Conservation (phyloP, 768 basidiomycete genomes). For the Trametes elegans region DNA sequence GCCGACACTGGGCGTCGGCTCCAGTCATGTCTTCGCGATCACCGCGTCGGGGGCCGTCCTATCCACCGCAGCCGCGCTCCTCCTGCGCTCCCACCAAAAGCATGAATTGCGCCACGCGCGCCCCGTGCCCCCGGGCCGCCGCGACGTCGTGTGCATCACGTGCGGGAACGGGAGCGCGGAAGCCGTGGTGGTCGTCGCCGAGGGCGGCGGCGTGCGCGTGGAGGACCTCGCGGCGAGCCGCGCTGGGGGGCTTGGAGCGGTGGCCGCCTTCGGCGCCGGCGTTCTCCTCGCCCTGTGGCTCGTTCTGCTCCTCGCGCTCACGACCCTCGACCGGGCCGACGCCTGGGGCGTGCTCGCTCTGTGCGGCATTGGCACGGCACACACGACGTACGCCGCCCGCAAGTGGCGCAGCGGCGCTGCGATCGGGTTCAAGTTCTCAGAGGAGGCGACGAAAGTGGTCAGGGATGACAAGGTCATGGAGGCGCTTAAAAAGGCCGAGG, state of each 20-base stretch:
- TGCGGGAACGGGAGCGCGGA: conserved; percentile 29
- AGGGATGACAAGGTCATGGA: conserved; percentile 20
- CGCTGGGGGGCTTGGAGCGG: background rate
- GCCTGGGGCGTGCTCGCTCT: conserved; percentile 24
- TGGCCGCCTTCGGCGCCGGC: background rate
- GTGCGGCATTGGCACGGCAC: conserved; percentile 22
- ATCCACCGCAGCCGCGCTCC: conserved; percentile 16
- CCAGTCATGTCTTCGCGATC: conserved; percentile 25
- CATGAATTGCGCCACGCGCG: conserved; percentile 28
- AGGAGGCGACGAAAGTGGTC: conserved; percentile 15
- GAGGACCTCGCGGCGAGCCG: conserved; percentile 30
- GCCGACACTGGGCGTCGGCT: conserved; percentile 21
- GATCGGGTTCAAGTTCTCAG: conserved; percentile 22
- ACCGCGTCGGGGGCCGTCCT: conserved; percentile 27
- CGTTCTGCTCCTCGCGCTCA: conserved; percentile 21
- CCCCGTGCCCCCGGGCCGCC: conserved; percentile 2
- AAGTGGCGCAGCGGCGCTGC: conserved; percentile 19
- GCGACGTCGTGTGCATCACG: conserved; percentile 29
- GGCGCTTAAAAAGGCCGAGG: conserved; percentile 16
- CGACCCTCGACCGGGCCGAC: conserved; percentile 11
- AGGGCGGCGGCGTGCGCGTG: conserved; percentile 25
- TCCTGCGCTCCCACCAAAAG: conserved; percentile 27
- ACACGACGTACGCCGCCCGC: conserved; percentile 24
- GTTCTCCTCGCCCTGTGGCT: conserved; percentile 24
- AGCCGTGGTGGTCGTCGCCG: conserved; percentile 30